A percentile compares a stretch with the other conserved stretches of the same genome.
Conservation (phyloP, 257 asterid genomes). For the Misopates orontium region DNA sequence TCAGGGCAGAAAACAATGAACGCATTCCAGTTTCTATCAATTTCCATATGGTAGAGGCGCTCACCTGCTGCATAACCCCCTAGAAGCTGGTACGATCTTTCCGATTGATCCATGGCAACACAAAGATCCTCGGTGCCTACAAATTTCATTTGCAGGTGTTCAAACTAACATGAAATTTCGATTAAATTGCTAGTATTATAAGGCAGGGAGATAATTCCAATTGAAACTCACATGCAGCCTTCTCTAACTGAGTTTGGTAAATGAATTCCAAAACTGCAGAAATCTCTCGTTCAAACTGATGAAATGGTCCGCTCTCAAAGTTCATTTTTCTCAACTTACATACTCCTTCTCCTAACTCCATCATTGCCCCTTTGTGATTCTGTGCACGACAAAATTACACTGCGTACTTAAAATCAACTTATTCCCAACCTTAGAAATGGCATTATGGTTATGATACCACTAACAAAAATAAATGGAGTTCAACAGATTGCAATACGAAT, state of each 20-base stretch:
- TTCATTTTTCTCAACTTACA: constrained; percentile 82
- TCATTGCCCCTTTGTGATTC: constrained; percentile 95
- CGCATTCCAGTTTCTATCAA: constrained; percentile 40
- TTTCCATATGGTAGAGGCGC: constrained; percentile 50
- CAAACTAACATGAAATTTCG: too few species aligned
- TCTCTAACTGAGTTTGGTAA: constrained; percentile 72
- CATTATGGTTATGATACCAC: too few species aligned
- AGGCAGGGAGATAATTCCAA: too few species aligned
- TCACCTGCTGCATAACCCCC: constrained; percentile 83
- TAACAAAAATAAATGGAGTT: too few species aligned
- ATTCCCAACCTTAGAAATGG: background rate
- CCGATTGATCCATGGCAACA: constrained; percentile 71
- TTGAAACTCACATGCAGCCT: constrained; percentile 74
- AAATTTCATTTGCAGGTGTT: too few species aligned
- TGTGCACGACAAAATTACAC: constrained; percentile 22
- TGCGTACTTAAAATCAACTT: background rate
- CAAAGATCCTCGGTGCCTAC: constrained; percentile 70
- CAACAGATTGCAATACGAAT: too few species aligned
- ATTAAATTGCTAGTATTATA: too few species aligned
- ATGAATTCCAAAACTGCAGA: constrained; percentile 72
- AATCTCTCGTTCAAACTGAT: constrained; percentile 65
- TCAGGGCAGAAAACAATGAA: constrained; percentile 53
- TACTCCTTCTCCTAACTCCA: constrained; percentile 89
- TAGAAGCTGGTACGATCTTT: constrained; percentile 85
- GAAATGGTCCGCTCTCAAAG: constrained; percentile 73